Evolutionary conservation across 768 basidiomycete species (phyloP), one percentile per base, ranked within the genome.

Genomic region (Panus rudis): DNA sequence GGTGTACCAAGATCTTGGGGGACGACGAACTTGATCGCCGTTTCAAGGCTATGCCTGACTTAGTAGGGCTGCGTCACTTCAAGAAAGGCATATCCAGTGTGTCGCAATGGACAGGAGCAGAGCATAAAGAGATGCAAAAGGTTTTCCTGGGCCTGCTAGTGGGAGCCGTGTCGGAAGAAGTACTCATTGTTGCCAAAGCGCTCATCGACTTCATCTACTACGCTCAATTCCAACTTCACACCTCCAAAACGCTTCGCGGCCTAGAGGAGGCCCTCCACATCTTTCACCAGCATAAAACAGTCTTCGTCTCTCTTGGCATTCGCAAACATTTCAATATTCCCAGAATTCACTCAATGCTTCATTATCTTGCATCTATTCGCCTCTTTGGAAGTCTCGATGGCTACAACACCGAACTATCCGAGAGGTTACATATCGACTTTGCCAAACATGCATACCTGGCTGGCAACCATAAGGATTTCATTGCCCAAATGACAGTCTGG

Each of bases 371-470:
- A 6, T 23, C 38, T n/a, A 59, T 59, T 25, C 23, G 30, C 11
- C 27, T 12, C 1, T 23, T 47, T 19, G 56, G 57, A 19, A 45
- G 26, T 24, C 42, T 46, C 2, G 58, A 60, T 34, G 45, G 45
- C 11, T 57, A 38, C 49, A 59, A 47, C 40, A 63, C 64, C 1
- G 63, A 64, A 44, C n/a, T 53, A 38, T 21, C 57, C 46, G 45
- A 60, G 51, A 61, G 59, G 1, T 58, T 73, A 0, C 72, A 73
- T 44, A 72, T 72, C 37, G 63, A 71, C 45, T 61, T 53, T 34
- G 65, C 66, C 1, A 73, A 73, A 49, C 31, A 53, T 5, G 57
- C 52, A 2, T 64, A 62, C 39, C 32, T 48, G 5, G 55, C 58
- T 2, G 54, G 45, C 8, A 63, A 61, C 47, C 41, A 47, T 13